These are phyloP conservation scores for Penicillium italicum DNA, from an alignment of 2,329 filamentous ascomycete genomes.

Conservation along the genomic window DNA sequence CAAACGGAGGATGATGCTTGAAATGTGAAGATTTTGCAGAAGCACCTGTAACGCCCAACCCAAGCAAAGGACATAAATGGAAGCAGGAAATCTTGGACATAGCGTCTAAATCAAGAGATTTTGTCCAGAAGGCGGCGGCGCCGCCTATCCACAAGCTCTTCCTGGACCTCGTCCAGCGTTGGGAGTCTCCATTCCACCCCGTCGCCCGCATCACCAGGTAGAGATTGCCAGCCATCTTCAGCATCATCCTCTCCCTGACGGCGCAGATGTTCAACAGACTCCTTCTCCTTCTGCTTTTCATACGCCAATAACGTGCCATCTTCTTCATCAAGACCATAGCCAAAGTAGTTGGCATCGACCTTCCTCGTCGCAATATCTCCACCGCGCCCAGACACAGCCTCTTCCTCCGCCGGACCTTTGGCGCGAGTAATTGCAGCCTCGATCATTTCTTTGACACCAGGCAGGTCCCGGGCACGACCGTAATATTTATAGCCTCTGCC, in stretches of 20 bases:
- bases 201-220: conserved; percentile 84
- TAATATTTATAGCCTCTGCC: conserved; percentile 95
- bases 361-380: conserved; percentile 53
- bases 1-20: conserved; percentile 15
- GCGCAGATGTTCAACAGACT: conserved; percentile 69
- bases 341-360: conserved; percentile 94
- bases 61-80: conserved; percentile 13
- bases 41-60: conserved; percentile 24
- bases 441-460: conserved; percentile 94
- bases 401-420: conserved; percentile 63
- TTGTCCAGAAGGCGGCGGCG: conserved; percentile 81
- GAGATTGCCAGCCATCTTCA: conserved; percentile 72
- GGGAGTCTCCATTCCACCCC: conserved; percentile 79
- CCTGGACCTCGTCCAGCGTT: conserved; percentile 85
- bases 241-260: conserved; percentile 54
- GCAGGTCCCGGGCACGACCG: conserved; percentile 81
- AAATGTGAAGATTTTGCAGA: conserved; percentile 20
- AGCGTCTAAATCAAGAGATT: conserved; percentile 47
- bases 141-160: conserved; percentile 83
- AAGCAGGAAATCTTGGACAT: conserved; percentile 6
- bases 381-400: conserved; percentile 53
- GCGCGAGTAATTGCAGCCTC: conserved; percentile 66
- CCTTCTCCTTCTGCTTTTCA: conserved; percentile 77
- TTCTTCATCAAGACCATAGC: conserved; percentile 89
- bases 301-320: conserved; percentile 76